Conservation (phyloP, 1,284 basidiomycete genomes). For the Blastosporella zonata region DNA sequence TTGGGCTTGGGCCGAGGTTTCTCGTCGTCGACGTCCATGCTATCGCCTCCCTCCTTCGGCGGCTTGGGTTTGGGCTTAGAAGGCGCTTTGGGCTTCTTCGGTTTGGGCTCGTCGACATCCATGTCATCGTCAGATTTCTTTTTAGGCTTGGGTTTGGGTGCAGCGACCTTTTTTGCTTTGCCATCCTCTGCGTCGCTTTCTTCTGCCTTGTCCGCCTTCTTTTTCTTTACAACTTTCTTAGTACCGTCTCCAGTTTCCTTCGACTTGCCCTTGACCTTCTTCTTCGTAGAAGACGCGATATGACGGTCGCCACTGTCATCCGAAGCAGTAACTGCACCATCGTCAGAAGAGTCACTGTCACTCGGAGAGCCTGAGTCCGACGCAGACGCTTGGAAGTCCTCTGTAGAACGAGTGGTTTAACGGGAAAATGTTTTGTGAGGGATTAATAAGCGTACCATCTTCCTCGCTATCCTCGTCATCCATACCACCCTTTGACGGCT, state of each 20-base stretch:
- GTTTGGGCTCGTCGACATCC: conserved; percentile 26
- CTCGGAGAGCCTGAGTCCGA: conserved; percentile 85
- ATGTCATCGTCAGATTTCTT: conserved; percentile 33
- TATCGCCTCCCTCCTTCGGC: conserved; percentile 32
- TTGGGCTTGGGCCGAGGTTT: conserved; percentile 41
- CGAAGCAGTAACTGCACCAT: conserved; percentile 76
- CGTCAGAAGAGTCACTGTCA: conserved; percentile 68
- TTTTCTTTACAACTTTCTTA: conserved; percentile 28
- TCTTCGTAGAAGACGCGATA: conserved; percentile 45
- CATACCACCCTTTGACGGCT: conserved; percentile 41
- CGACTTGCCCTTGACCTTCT: conserved; percentile 32
- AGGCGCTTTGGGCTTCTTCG: conserved; percentile 25
- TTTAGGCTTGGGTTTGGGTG: conserved; percentile 34
- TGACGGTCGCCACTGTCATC: conserved; percentile 75
- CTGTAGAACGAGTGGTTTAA: conserved; percentile 32
- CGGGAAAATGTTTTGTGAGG: conserved; percentile 14
- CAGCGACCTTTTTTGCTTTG: conserved; percentile 30
- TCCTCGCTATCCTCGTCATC: conserved; percentile 80
- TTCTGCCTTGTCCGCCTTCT: conserved; percentile 33
- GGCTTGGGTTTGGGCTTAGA: conserved; percentile 26
- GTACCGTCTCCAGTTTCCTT: conserved; percentile 35
- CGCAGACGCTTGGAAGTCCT: conserved; percentile 86
- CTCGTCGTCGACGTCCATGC: conserved; percentile 28
- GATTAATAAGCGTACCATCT: conserved; percentile 46
- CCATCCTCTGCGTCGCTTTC: conserved; percentile 31